phyloP scores from a whole-genome alignment of 2,329 filamentous ascomycete genomes.

The Alternaria angustiovoidea region DNA sequence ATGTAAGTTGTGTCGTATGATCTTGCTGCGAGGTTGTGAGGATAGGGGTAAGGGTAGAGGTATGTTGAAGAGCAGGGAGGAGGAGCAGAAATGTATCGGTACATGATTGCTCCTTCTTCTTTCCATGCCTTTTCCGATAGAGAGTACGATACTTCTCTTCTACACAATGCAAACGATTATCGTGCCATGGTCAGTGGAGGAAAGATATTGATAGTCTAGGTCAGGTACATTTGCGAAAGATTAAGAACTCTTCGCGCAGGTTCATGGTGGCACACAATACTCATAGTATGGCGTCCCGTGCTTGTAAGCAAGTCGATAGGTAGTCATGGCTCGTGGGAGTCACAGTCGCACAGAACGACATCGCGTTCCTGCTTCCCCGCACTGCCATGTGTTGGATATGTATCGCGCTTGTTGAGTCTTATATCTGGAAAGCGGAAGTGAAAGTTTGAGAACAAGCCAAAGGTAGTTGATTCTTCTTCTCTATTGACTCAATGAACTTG shows the following conservation, averaged over 20 bases:
- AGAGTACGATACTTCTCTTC: background rate
- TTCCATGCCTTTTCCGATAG: background rate
- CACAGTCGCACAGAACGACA: slow-evolving; percentile 14
- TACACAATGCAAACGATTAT: background rate
- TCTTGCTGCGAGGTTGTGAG: background rate
- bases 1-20: slow-evolving; percentile 9
- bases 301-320: slow-evolving; percentile 8
- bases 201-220: background rate
- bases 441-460: background rate
- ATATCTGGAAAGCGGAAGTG: background rate
- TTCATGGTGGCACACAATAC: slow-evolving; percentile 15
- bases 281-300: slow-evolving; percentile 1
- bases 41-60: slow-evolving; percentile 1
- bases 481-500: background rate
- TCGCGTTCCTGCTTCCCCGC: slow-evolving; percentile 2
- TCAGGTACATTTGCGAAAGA: background rate
- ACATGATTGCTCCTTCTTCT: slow-evolving; percentile 11
- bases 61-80: background rate
- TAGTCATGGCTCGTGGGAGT: slow-evolving; percentile 14
- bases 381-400: background rate
- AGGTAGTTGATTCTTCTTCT: background rate
- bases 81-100: slow-evolving; percentile 5
- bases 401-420: background rate
- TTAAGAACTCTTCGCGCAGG: background rate
- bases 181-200: background rate